A percentile compares a stretch with the other conserved stretches of the same genome.
Conservation (phyloP, 1,284 basidiomycete species). For the Papiliotrema nemorosa region DNA sequence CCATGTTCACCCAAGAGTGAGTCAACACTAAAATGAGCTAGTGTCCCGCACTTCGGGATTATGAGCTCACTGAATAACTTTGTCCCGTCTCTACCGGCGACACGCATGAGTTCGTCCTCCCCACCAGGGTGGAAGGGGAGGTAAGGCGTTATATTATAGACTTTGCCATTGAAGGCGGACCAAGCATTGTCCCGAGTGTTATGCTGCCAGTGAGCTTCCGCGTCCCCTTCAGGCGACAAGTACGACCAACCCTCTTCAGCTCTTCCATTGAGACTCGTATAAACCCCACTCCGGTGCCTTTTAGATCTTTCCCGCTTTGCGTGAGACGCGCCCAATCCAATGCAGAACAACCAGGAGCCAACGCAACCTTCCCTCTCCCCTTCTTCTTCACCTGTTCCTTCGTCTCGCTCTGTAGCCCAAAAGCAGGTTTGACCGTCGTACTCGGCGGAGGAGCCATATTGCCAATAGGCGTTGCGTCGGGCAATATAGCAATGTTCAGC, state of each 20-base stretch:
- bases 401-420: slow-evolving; percentile 8
- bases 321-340: slow-evolving; percentile 93
- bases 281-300: slow-evolving; percentile 56
- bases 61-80: slow-evolving; percentile 77
- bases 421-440: slow-evolving; percentile 35
- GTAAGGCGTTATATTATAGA: slow-evolving; percentile 96
- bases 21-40: slow-evolving; percentile 48
- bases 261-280: slow-evolving; percentile 71
- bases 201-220: slow-evolving; percentile 24
- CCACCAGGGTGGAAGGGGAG: slow-evolving; percentile 91
- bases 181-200: slow-evolving; percentile 75
- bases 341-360: slow-evolving; percentile 86
- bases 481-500: slow-evolving; percentile 43
- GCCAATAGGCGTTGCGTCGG: slow-evolving; percentile 37
- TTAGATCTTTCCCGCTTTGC: slow-evolving; percentile 68
- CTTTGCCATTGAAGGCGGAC: slow-evolving; percentile 87
- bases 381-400: slow-evolving; percentile 3
- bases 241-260: slow-evolving; percentile 73
- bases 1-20: slow-evolving; percentile 89
- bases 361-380: slow-evolving; percentile 71
- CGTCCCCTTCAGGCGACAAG: background rate
- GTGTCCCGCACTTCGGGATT: background rate
- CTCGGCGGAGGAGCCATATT: slow-evolving; percentile 42
- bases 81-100: slow-evolving; percentile 90
- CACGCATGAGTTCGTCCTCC: slow-evolving; percentile 89